Conservation (phyloP, 805 yeast species). For the Starmerella kuoi region DNA sequence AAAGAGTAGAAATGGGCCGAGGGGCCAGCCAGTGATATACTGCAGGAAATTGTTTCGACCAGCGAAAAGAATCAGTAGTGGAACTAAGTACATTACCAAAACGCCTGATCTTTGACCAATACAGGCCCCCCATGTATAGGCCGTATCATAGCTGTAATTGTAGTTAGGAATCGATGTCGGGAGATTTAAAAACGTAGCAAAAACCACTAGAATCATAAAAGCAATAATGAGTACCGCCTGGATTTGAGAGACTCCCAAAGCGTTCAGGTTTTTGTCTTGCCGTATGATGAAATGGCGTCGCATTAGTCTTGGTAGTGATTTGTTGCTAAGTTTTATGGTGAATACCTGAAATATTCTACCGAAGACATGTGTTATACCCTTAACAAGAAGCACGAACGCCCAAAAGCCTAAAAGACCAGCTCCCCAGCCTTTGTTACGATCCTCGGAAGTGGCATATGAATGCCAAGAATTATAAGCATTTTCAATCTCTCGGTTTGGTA, state of each 20-base stretch:
- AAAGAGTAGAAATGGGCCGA: constrained; percentile 43
- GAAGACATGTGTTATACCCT: constrained; percentile 1
- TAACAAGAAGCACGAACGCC: constrained; percentile 14
- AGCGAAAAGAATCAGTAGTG: constrained; percentile 35
- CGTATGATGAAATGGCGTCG: neutral
- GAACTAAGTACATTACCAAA: constrained; percentile 20
- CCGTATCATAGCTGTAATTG: constrained; percentile 1
- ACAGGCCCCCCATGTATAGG: constrained; percentile 3
- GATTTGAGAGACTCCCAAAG: neutral
- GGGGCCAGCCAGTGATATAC: constrained; percentile 47
- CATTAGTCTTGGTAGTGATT: neutral
- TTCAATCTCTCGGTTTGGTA: constrained; percentile 3
- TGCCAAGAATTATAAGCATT: constrained; percentile 1
- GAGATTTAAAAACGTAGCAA: constrained; percentile 22
- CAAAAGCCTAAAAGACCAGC: constrained; percentile 15
- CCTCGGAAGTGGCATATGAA: neutral
- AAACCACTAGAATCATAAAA: constrained; percentile 27
- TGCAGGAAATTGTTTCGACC: constrained; percentile 60
- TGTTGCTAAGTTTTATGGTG: neutral
- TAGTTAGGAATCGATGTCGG: constrained; percentile 9
- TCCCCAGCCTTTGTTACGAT: constrained; percentile 9
- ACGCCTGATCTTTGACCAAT: constrained; percentile 17
- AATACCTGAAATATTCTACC: constrained; percentile 4
- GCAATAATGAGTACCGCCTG: constrained; percentile 31
- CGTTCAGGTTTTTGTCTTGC: neutral